Base-by-base conservation (phyloP, 2,329 filamentous ascomycete genomes). In the Xylaria sp. region DNA sequence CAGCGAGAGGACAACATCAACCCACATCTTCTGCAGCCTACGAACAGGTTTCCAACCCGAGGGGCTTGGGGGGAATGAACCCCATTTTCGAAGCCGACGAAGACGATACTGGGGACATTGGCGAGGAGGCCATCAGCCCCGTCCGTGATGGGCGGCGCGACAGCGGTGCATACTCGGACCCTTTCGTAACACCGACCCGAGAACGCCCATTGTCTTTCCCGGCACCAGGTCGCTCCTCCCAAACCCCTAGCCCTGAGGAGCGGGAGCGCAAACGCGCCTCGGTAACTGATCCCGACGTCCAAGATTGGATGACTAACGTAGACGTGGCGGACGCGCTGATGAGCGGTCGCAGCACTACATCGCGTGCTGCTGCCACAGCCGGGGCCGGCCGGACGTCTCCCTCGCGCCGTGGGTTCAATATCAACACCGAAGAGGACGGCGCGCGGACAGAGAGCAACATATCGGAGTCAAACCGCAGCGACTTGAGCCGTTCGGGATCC, bases 1-100 rank as follows among this genome's bases (percentile, higher is more conserved):
- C 75, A 9, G 80, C 79, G 0, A 77, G 78, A 58, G 81, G 81
- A 0, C 72, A 81, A 34, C 80, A 82, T 62, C 78, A 79, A 61
- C 78, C 79, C 1, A 74, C 78, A 3, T 75, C 77, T 0, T 71
- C 73, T 17, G 71, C 64, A 30, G 72, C 71, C 4, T 79, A 78
- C 58, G 77, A 80, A 12, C 69, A 48, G 77, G 78, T 64, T 66
- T 69, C 64, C 65, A 72, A 39, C 57, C 68, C 76, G 9, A 63
- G 74, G 53, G 69, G 69, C 63, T 76, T 82, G 0, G 82, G 82
- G 3, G 79, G 78, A 2, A 89, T 89, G 69, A 85, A 88, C 69
- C 87, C 87, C 0, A 89, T 89, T 67, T 83, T 86, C 71, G 87
- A 89, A 70, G 86, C 85, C 8, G 86, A 87, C 47, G 86, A 89